Conservation (phyloP, 2,329 filamentous ascomycete genomes). For the Sporothrix inflata region DNA sequence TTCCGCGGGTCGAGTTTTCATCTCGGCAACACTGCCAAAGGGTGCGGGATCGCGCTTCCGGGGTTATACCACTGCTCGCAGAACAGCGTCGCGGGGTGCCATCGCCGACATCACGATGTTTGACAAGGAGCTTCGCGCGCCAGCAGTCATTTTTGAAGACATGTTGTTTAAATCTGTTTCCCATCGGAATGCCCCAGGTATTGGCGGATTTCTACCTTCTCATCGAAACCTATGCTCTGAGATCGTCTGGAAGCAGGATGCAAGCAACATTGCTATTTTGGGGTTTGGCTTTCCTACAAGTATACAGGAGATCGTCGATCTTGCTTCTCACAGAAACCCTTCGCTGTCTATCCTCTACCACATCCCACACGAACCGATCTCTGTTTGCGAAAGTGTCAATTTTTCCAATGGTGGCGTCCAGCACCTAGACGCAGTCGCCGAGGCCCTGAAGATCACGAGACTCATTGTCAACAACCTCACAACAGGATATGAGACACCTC, state of each 20-base stretch:
- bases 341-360: conserved; percentile 45
- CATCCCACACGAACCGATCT: neutral
- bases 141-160: conserved; percentile 50
- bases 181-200: conserved; percentile 35
- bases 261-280: conserved; percentile 34
- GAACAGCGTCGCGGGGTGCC: conserved; percentile 44
- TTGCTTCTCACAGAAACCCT: conserved; percentile 47
- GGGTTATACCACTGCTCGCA: conserved; percentile 48
- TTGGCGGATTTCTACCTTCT: conserved; percentile 50
- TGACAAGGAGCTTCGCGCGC: conserved; percentile 39
- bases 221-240: conserved; percentile 55
- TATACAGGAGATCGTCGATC: conserved; percentile 39
- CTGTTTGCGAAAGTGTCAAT: neutral
- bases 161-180: conserved; percentile 49
- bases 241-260: conserved; percentile 52
- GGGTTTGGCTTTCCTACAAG: conserved; percentile 21
- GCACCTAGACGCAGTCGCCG: conserved; percentile 35
- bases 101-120: conserved; percentile 51
- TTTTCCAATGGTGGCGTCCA: neutral
- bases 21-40: conserved; percentile 47
- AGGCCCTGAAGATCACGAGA: conserved; percentile 29
- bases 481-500: conserved; percentile 37
- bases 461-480: conserved; percentile 40
- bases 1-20: conserved; percentile 49
- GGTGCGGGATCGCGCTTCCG: conserved; percentile 43